Evolutionary conservation across 2,329 filamentous ascomycete genomes (phyloP).

Genomic region (Colletotrichum costaricense): DNA sequence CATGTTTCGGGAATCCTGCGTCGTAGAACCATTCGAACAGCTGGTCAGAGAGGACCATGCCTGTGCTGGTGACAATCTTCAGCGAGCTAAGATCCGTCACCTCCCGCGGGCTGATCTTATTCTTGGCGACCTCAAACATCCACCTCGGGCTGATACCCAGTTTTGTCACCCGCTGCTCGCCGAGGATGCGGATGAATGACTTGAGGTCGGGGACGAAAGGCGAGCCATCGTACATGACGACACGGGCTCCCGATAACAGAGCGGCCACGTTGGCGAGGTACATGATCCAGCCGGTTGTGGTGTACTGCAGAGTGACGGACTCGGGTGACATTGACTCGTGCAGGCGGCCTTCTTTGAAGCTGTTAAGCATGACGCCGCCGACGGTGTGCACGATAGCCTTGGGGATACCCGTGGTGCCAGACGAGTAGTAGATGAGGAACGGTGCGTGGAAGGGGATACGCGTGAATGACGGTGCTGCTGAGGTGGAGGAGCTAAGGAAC

Average conservation of each 20-base stretch:
- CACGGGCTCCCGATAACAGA: slow-evolving; percentile 69
- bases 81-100: slow-evolving; percentile 72
- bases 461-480: slow-evolving; percentile 61
- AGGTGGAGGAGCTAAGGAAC: slow-evolving; percentile 53
- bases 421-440: slow-evolving; percentile 82
- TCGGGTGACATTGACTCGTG: slow-evolving; percentile 55
- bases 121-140: slow-evolving; percentile 78
- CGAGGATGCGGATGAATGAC: slow-evolving; percentile 71
- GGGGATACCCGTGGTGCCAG: slow-evolving; percentile 84
- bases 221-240: slow-evolving; percentile 84
- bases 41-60: slow-evolving; percentile 83
- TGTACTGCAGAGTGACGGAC: slow-evolving; percentile 65
- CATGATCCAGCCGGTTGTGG: slow-evolving; percentile 90
- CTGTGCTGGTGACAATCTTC: slow-evolving; percentile 74
- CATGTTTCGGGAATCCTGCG: slow-evolving; percentile 72
- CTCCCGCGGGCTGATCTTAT: slow-evolving; percentile 69
- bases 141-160: slow-evolving; percentile 83
- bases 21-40: slow-evolving; percentile 86
- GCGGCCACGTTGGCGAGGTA: slow-evolving; percentile 72
- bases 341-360: slow-evolving; percentile 67
- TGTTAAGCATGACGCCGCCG: slow-evolving; percentile 69
- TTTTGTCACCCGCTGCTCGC: slow-evolving; percentile 74
- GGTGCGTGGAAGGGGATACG: slow-evolving; percentile 78
- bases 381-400: slow-evolving; percentile 88
- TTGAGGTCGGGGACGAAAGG: slow-evolving; percentile 78